Conservation (phyloP, 2,329 filamentous ascomycete species). For the Aotearoamyces nothofagi region DNA sequence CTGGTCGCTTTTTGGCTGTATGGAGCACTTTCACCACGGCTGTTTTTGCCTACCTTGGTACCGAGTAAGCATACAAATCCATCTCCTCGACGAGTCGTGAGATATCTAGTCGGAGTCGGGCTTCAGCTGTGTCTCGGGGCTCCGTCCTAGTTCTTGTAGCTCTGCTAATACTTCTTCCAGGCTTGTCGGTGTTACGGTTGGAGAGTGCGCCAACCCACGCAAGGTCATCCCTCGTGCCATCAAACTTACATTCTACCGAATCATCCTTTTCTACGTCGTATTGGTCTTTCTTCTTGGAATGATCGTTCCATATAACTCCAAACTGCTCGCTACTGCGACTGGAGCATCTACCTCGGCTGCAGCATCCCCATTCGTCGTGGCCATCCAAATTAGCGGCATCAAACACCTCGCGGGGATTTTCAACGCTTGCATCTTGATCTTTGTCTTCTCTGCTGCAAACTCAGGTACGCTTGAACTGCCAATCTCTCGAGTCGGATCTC, state of each 20-base stretch:
- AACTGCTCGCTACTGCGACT: constrained; percentile 33
- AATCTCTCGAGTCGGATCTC: neutral
- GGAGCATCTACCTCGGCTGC: constrained; percentile 28
- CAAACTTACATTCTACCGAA: constrained; percentile 43
- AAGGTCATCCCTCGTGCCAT: constrained; percentile 53
- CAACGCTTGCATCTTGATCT: constrained; percentile 51
- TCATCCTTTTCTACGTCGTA: constrained; percentile 49
- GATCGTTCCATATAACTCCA: constrained; percentile 44
- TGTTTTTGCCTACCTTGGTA: constrained; percentile 45
- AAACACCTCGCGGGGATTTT: constrained; percentile 46
- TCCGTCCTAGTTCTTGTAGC: too few relatives aligned
- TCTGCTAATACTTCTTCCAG: too few relatives aligned
- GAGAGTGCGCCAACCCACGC: constrained; percentile 47
- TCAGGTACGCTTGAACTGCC: constrained; percentile 20
- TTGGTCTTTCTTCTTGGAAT: constrained; percentile 44
- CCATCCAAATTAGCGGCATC: constrained; percentile 51
- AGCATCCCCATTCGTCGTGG: constrained; percentile 33
- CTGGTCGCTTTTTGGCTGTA: constrained; percentile 41
- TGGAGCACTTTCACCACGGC: constrained; percentile 34
- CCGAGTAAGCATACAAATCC: too few relatives aligned
- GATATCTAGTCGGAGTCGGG: too few relatives aligned
- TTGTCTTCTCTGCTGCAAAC: constrained; percentile 44
- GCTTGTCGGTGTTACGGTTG: constrained; percentile 44
- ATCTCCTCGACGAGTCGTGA: too few relatives aligned
- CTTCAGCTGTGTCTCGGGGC: too few relatives aligned